phyloP scores from a whole-genome alignment of 371 early-diverging fungal genomes.

The Coemansia sp. region DNA sequence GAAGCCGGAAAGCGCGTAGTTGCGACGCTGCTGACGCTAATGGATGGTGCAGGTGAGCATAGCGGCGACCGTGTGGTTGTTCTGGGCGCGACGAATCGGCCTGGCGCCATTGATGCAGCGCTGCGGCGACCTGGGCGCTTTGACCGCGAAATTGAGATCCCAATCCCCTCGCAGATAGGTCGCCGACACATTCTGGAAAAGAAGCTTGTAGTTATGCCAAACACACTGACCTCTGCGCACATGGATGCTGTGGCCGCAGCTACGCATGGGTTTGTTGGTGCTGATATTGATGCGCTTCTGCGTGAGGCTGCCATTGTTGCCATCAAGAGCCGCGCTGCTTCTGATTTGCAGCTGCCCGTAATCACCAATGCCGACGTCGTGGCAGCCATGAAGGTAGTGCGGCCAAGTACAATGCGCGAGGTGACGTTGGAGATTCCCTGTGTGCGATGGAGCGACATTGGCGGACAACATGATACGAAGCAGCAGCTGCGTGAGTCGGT shows the following conservation, averaged over 20 bases:
- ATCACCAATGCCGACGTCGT: not conserved
- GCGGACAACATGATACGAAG: constrained; percentile 94
- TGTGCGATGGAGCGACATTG: constrained; percentile 96
- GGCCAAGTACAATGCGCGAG: constrained; percentile 97
- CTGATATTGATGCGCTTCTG: constrained; percentile 87
- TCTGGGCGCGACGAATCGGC: constrained; percentile 97
- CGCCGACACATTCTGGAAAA: constrained; percentile 77
- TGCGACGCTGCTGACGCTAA: constrained; percentile 91
- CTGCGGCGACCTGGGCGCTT: constrained; percentile 97
- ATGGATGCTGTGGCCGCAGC: constrained; percentile 62
- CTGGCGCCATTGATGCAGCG: constrained; percentile 92
- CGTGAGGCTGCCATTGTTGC: constrained; percentile 87
- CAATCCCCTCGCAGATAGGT: constrained; percentile 78
- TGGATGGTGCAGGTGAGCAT: constrained; percentile 82
- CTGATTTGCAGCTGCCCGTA: not conserved
- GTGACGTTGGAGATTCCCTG: constrained; percentile 90
- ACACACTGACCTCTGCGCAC: constrained; percentile 61
- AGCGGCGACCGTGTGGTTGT: constrained; percentile 67
- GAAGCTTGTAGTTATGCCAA: constrained; percentile 68
- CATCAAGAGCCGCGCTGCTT: constrained; percentile 60
- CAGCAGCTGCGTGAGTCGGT: constrained; percentile 95
- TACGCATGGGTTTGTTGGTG: constrained; percentile 97
- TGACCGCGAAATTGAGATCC: constrained; percentile 93
- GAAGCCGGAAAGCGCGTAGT: constrained; percentile 90
- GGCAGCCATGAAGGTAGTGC: constrained; percentile 15